phyloP scores from a whole-genome alignment of 192 early-diverging fungal species.

The Coemansia sp. region DNA sequence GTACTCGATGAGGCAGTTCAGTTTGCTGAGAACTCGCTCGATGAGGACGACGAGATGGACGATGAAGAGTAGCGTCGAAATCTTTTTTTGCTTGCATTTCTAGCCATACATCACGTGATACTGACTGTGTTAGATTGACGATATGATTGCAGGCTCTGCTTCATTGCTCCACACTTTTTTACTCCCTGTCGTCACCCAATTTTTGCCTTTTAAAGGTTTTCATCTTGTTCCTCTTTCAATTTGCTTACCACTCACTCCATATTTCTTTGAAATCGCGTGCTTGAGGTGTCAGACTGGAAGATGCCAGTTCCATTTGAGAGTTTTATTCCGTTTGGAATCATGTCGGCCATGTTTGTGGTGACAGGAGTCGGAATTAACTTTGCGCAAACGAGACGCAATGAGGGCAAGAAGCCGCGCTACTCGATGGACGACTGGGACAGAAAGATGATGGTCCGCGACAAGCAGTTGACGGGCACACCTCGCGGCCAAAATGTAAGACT shows the following conservation, averaged over 20 bases:
- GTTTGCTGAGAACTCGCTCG: conserved; percentile 37
- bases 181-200: no score
- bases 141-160: no score
- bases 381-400: conserved; percentile 61
- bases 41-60: conserved; percentile 47
- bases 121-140: no score
- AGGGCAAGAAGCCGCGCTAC: conserved; percentile 65
- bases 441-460: conserved; percentile 78
- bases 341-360: conserved; percentile 64
- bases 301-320: conserved; percentile 82
- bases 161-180: no score
- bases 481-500: conserved; percentile 58
- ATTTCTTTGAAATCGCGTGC: no score
- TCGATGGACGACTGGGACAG: conserved; percentile 72
- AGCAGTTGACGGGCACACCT: conserved; percentile 66
- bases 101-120: not conserved
- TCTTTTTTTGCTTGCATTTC: not conserved
- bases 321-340: conserved; percentile 71
- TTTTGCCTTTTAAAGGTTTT: no score
- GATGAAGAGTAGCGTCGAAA: conserved; percentile 25
- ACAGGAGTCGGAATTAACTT: conserved; percentile 61
- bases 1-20: conserved; percentile 78
- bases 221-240: no score
- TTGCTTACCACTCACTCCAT: no score
- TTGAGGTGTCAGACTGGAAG: conserved; percentile 1